These are phyloP conservation scores for Marchantia paleacea DNA, from an alignment of 225 moss, liverwort and hornwort genomes.

Conservation along the genomic window DNA sequence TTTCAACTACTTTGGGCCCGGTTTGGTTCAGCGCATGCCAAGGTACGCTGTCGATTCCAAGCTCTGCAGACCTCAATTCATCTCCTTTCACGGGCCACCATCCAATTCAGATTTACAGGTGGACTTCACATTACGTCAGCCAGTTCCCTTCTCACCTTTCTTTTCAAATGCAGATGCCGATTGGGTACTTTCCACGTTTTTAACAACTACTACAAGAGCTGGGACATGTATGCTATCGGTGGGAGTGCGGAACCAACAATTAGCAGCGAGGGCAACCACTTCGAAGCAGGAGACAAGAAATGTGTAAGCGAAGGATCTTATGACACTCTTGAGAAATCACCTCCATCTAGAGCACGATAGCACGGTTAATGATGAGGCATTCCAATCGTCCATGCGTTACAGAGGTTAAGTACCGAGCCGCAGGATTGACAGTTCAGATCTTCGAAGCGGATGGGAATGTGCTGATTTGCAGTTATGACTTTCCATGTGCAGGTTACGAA, in stretches of 20 bases:
- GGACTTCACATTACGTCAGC: background rate
- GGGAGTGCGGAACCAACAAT: conserved; percentile 76
- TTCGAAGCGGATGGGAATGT: too few species aligned
- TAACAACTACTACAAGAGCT: conserved; percentile 67
- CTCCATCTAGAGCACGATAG: too few species aligned
- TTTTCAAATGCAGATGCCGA: conserved; percentile 47
- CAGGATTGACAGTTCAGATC: too few species aligned
- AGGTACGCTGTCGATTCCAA: conserved; percentile 18
- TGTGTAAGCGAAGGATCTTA: conserved; percentile 41
- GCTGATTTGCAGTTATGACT: background rate
- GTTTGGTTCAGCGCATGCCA: conserved; percentile 56
- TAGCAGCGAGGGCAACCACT: conserved; percentile 75
- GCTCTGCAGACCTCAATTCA: background rate
- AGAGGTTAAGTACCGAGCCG: too few species aligned
- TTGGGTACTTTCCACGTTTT: conserved; percentile 76
- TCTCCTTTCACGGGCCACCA: too few species aligned
- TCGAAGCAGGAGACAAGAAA: conserved; percentile 44
- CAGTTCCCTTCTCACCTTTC: background rate
- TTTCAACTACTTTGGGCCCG: conserved; percentile 65
- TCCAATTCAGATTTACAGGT: background rate
- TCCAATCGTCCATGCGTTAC: too few species aligned
- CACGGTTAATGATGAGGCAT: too few species aligned
- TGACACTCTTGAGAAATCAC: too few species aligned
- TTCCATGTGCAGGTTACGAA: conserved; percentile 43
- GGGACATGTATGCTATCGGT: conserved; percentile 76